Evolutionary conservation across 1,139 yeast species (phyloP), one percentile per base, ranked within the genome.

Genomic region (Suhomyces coccinellae): DNA sequence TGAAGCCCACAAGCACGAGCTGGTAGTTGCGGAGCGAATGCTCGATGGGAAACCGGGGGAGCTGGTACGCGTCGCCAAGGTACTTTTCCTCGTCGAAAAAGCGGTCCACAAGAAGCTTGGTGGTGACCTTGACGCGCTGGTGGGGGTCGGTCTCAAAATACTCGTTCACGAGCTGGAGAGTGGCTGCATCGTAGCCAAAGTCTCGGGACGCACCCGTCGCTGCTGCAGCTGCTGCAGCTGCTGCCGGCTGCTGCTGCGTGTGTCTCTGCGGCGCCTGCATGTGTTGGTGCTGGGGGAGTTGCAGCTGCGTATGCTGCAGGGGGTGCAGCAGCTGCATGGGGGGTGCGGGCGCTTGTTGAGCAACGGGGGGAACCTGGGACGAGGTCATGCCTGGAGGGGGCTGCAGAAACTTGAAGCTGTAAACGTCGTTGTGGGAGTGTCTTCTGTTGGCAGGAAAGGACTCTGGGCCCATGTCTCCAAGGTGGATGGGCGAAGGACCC

Each of bases 1-100:
- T 93, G 67, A 93, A 87, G 46, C 87, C 84, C 27, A 91, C 95
- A 41, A 90, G 68, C 41, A 84, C 83, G 47, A 73, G 61, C 51
- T 68, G 73, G 51, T 63, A 64, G 43, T 64, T 63, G 36, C 67
- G 52, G 28, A 69, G 54, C 4, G 69, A 59, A 27, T 60, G 57
- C 46, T 71, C 77, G 44, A 67, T 58, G 3, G 77, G 76, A 53
- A 73, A 72, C 48, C 67, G 69, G 6, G 77, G 78, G 37, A 73
- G 63, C 51, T 69, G 75, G 52, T 59, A 62, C 33, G 65, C 59
- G 38, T 67, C 73, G 30, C 59, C 52, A 45, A 69, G 59, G 49
- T 54, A 66, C 49, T 59, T 58, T 44, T 61, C 66, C 43, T 58
- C 61, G 22, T 49, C 53, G 28, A 48, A 44, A 36, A 46, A 54